phyloP scores from a whole-genome alignment of 371 early-diverging fungal species.

The Mucor racemosus region DNA sequence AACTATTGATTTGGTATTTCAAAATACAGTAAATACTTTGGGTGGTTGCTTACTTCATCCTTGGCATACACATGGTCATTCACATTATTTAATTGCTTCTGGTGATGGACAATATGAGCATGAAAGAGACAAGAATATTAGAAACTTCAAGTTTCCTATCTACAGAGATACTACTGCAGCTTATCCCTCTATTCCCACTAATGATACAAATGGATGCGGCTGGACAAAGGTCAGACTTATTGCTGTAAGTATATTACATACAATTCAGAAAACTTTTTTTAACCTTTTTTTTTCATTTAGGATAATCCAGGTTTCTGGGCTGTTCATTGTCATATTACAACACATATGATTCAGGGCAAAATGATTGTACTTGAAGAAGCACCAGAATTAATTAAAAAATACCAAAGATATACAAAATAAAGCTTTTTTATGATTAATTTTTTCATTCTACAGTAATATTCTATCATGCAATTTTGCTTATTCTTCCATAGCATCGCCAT shows the following conservation, averaged over 20 bases:
- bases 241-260: slow-evolving; percentile 31
- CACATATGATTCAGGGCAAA: slow-evolving; percentile 58
- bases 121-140: slow-evolving; percentile 24
- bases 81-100: slow-evolving; percentile 45
- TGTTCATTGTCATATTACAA: slow-evolving; percentile 54
- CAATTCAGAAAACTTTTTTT: too few species aligned
- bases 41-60: slow-evolving; percentile 45
- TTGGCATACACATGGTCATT: slow-evolving; percentile 56
- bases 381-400: slow-evolving; percentile 35
- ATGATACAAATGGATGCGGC: slow-evolving; percentile 35
- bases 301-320: slow-evolving; percentile 59
- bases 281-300: slow-evolving; percentile 16
- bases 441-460: background rate
- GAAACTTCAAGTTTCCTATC: slow-evolving; percentile 37
- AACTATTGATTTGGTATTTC: slow-evolving; percentile 46
- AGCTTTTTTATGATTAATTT: background rate
- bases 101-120: slow-evolving; percentile 45
- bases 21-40: slow-evolving; percentile 25
- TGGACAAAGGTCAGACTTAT: slow-evolving; percentile 46
- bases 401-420: slow-evolving; percentile 20
- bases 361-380: slow-evolving; percentile 47
- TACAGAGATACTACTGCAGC: slow-evolving; percentile 40
- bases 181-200: slow-evolving; percentile 35
- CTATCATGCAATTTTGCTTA: slow-evolving; percentile 3
- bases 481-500: slow-evolving; percentile 34